These are phyloP conservation scores for Chaetomiaceae sp. DNA, from an alignment of 2,329 filamentous ascomycete species.

Conservation along the genomic window DNA sequence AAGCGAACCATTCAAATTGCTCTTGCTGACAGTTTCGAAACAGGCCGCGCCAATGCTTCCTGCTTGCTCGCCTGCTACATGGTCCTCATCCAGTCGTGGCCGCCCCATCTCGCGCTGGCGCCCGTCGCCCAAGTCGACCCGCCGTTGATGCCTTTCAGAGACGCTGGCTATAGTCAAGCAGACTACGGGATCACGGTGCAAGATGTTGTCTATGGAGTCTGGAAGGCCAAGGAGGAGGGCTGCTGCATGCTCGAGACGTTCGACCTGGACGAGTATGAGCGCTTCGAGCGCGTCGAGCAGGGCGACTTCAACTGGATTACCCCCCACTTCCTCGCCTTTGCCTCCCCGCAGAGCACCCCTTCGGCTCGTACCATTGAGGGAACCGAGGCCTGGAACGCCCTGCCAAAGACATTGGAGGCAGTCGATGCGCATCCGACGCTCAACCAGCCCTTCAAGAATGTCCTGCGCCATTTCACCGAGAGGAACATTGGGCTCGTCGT, in stretches of 20 bases:
- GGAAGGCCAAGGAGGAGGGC: constrained; percentile 96
- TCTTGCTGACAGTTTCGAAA: constrained; percentile 26
- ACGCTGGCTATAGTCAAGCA: constrained; percentile 96
- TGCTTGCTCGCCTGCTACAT: constrained; percentile 97
- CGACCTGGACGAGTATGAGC: constrained; percentile 94
- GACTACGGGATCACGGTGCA: constrained; percentile 95
- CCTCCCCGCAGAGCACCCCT: constrained; percentile 82
- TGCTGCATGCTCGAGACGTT: constrained; percentile 91
- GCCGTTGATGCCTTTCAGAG: constrained; percentile 96
- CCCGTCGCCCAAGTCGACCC: constrained; percentile 96
- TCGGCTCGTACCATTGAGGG: constrained; percentile 66
- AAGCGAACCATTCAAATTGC: background rate
- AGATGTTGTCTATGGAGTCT: constrained; percentile 96
- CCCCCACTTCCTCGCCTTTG: constrained; percentile 91
- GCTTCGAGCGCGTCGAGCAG: constrained; percentile 91
- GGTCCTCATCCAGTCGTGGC: constrained; percentile 97
- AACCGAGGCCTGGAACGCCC: constrained; percentile 66
- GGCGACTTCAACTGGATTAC: constrained; percentile 99
- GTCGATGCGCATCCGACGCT: constrained; percentile 67
- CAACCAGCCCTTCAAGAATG: constrained; percentile 90
- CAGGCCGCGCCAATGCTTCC: constrained; percentile 86
- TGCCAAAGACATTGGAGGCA: constrained; percentile 73
- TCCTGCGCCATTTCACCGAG: constrained; percentile 81
- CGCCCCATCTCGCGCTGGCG: constrained; percentile 88
- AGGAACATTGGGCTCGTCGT: constrained; percentile 91